phyloP scores from a whole-genome alignment of 306 rosid genomes.

The Cicer bijugum region DNA sequence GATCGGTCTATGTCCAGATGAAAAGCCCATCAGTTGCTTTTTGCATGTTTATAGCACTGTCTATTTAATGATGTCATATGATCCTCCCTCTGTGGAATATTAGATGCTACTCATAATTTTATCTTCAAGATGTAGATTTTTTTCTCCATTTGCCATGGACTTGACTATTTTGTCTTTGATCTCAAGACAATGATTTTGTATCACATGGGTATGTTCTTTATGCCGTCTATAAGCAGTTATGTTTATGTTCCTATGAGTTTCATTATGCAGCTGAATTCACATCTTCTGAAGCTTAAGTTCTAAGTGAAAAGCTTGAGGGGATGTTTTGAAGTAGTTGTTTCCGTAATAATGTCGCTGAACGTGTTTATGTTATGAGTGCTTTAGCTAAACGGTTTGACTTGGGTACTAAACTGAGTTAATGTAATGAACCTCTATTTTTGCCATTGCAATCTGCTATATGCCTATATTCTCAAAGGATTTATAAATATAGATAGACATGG shows the following conservation, averaged over 20 bases:
- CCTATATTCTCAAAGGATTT: background rate
- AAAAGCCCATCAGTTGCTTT: conserved; percentile 50
- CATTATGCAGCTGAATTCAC: conserved; percentile 5
- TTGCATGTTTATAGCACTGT: conserved; percentile 68
- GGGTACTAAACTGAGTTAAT: background rate
- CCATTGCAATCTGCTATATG: background rate
- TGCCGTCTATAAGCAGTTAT: background rate
- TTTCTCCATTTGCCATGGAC: background rate
- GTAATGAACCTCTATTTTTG: background rate
- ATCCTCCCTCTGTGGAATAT: conserved; percentile 47
- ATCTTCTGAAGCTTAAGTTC: conserved; percentile 7
- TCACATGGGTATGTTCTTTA: background rate
- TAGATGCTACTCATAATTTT: conserved; percentile 44
- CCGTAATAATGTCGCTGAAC: background rate
- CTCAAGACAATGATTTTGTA: background rate
- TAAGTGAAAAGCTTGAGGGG: background rate
- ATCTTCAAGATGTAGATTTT: conserved; percentile 13
- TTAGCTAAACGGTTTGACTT: background rate
- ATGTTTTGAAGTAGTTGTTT: background rate
- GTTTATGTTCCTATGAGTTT: background rate
- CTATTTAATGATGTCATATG: conserved; percentile 64
- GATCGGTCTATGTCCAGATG: conserved; percentile 49
- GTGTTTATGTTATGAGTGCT: background rate
- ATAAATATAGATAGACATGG: background rate
- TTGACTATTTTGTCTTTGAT: background rate